These are phyloP conservation scores for Podospora tetraspora DNA, from an alignment of 495 filamentous ascomycete species.

Conservation along the genomic window DNA sequence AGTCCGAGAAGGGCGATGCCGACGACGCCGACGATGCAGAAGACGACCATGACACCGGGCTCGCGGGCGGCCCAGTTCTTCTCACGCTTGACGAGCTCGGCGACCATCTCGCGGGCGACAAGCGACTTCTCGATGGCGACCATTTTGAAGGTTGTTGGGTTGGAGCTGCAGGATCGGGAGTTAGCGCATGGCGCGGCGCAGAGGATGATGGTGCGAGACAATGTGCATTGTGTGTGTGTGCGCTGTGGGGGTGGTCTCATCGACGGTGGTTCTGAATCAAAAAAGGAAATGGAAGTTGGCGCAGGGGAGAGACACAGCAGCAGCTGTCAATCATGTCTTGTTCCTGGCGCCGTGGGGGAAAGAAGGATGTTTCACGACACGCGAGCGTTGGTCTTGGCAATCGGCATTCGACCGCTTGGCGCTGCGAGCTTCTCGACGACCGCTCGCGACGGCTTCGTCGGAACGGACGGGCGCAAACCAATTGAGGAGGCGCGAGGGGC, in stretches of 20 bases:
- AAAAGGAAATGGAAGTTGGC: not conserved
- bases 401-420: not conserved
- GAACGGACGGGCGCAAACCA: not conserved
- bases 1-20: constrained; percentile 42
- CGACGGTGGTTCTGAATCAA: not conserved
- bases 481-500: not conserved
- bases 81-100: constrained; percentile 44
- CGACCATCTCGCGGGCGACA: constrained; percentile 42
- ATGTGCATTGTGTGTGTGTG: not conserved
- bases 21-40: constrained; percentile 54
- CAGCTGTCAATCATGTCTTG: not conserved
- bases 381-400: not conserved
- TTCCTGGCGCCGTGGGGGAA: not conserved
- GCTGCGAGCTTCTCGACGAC: not conserved
- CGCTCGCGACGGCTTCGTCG: not conserved
- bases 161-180: not conserved
- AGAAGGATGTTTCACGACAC: not conserved
- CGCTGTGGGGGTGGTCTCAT: not conserved
- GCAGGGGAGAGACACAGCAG: not conserved
- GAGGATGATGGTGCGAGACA: not conserved
- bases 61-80: constrained; percentile 46
- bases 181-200: not conserved
- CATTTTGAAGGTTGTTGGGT: constrained; percentile 31
- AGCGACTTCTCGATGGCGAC: constrained; percentile 42
- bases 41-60: constrained; percentile 54